Evolutionary conservation across 78 protist species (phyloP).

Genomic region (Bigelowiella natans): DNA sequence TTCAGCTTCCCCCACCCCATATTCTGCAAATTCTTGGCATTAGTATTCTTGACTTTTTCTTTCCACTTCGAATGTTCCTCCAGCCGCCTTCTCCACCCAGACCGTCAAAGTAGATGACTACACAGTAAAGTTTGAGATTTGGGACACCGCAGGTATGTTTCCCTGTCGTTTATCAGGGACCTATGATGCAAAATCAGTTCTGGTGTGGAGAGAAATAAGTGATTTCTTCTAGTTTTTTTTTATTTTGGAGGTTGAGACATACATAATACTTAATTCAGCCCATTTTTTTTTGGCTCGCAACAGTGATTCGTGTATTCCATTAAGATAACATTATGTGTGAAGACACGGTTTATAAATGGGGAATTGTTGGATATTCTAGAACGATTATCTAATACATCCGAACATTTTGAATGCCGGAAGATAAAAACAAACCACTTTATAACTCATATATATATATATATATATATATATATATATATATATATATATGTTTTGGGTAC

Average conservation of each 20-base stretch:
- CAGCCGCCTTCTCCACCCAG: conserved; percentile 90
- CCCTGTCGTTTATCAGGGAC: conserved; percentile 5
- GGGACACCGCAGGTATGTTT: conserved; percentile 69
- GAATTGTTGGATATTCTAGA: too few relatives aligned
- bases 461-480: too few relatives aligned
- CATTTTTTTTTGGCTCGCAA: neutral
- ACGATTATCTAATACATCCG: too few relatives aligned
- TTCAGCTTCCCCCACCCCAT: too few relatives aligned
- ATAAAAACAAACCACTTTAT: too few relatives aligned
- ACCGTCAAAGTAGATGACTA: conserved; percentile 72
- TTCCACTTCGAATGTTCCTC: neutral
- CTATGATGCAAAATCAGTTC: neutral
- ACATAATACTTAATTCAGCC: neutral
- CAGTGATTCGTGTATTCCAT: conserved; percentile 28
- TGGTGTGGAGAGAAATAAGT: neutral
- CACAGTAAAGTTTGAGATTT: conserved; percentile 90
- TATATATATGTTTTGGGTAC: too few relatives aligned
- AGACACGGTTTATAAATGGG: too few relatives aligned
- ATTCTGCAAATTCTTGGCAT: too few relatives aligned
- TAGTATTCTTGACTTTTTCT: too few relatives aligned
- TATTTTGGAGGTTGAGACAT: neutral
- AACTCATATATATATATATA: too few relatives aligned
- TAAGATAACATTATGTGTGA: neutral
- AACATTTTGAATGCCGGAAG: too few relatives aligned
- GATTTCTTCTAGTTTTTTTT: too few relatives aligned